Percentiles rank a stretch among this genome's conserved stretches.
These are phyloP conservation scores for Neurospora sp. DNA, from an alignment of 495 filamentous ascomycete species.

Conservation along the genomic window DNA sequence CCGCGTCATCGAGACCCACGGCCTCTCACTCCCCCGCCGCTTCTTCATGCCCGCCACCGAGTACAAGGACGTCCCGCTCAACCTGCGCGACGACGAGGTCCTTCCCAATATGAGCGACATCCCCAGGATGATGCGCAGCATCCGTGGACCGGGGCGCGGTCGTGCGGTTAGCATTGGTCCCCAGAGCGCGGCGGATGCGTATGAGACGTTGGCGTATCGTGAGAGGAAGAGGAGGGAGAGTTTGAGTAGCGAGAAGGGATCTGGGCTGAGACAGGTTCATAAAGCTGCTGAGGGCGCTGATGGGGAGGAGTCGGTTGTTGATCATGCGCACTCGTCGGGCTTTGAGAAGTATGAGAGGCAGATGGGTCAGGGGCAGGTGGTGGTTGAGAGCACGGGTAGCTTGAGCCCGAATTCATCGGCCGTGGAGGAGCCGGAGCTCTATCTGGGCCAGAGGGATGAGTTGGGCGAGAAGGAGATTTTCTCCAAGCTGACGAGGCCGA, in stretches of 20 bases:
- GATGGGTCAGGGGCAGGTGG: conserved; percentile 59
- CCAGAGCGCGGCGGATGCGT: conserved; percentile 90
- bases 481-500: conserved; percentile 69
- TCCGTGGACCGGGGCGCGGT: conserved; percentile 64
- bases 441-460: conserved; percentile 36
- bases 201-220: conserved; percentile 89
- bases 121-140: conserved; percentile 62
- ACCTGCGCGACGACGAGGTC: conserved; percentile 73
- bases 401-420: background rate
- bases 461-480: conserved; percentile 72
- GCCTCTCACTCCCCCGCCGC: conserved; percentile 66
- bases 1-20: conserved; percentile 68
- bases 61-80: conserved; percentile 73
- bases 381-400: conserved; percentile 29
- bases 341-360: conserved; percentile 27
- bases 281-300: conserved; percentile 1
- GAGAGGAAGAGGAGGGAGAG: conserved; percentile 75
- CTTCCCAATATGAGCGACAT: conserved; percentile 78
- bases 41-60: conserved; percentile 87
- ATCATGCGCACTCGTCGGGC: conserved; percentile 14
- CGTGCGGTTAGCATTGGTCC: conserved; percentile 86
- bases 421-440: conserved; percentile 15
- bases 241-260: conserved; percentile 24
- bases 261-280: conserved; percentile 13
- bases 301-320: conserved; percentile 5